A percentile compares a stretch with the other conserved stretches of the same genome.
These are phyloP conservation scores for Mollisia scopiformis DNA, from an alignment of 2,329 filamentous ascomycete genomes.

Conservation along the genomic window DNA sequence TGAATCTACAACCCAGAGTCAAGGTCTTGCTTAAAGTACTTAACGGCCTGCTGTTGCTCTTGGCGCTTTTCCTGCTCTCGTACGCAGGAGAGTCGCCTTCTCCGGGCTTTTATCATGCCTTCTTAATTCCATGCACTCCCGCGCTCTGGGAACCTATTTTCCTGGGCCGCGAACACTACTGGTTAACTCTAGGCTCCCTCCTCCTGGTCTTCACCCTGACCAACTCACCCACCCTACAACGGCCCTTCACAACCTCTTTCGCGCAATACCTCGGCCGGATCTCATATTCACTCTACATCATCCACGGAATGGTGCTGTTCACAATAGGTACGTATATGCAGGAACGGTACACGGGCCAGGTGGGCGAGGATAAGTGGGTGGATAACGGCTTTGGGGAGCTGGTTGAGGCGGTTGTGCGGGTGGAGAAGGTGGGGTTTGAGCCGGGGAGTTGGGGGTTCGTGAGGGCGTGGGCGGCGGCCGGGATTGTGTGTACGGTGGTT, in stretches of 20 bases:
- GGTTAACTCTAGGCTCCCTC: constrained; percentile 10
- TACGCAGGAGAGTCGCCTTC: constrained; percentile 7
- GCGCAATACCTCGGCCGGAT: constrained; percentile 57
- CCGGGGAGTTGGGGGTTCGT: background rate
- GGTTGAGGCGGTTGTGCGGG: constrained; percentile 14
- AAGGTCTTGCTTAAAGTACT: background rate
- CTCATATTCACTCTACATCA: constrained; percentile 55
- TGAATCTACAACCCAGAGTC: background rate
- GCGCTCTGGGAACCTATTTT: background rate
- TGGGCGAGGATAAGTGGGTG: background rate
- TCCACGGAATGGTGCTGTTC: constrained; percentile 9
- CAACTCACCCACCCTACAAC: constrained; percentile 38
- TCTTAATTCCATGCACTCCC: background rate
- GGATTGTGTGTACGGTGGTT: constrained; percentile 45
- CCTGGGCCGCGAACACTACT: constrained; percentile 11
- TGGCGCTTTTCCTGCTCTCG: constrained; percentile 9
- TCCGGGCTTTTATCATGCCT: background rate
- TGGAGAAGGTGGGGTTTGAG: background rate
- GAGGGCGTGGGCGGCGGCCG: constrained; percentile 16
- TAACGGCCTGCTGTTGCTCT: background rate
- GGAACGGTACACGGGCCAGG: background rate
- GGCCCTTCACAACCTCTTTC: constrained; percentile 46
- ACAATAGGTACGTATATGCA: background rate
- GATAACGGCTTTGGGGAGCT: constrained; percentile 5
- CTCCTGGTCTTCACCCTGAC: constrained; percentile 18